Evolutionary conservation across 2,329 filamentous ascomycete genomes (phyloP).

Genomic region (Thielaviopsis musarum): DNA sequence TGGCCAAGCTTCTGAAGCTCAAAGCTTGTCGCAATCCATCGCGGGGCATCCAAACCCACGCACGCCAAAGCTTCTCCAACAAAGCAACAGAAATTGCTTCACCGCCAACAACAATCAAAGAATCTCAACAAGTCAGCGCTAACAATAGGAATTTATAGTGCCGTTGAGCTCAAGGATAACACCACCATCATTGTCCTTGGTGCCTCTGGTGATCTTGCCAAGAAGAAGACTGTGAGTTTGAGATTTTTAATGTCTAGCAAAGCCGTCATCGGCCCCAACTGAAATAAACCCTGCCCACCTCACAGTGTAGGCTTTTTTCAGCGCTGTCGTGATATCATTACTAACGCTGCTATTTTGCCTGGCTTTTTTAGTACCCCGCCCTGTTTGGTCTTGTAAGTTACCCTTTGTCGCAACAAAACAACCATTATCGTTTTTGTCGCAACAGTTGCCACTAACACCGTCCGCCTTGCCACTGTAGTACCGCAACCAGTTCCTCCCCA

Average conservation of each 20-base stretch:
- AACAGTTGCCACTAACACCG: neutral
- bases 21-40: constrained; percentile 11
- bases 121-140: neutral
- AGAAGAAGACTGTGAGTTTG: constrained; percentile 87
- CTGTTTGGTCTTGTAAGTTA: constrained; percentile 85
- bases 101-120: neutral
- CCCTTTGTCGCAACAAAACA: neutral
- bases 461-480: constrained; percentile 39
- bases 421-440: neutral
- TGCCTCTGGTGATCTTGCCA: constrained; percentile 91
- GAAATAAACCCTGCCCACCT: neutral
- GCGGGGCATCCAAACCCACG: constrained; percentile 2
- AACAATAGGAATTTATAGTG: constrained; percentile 30
- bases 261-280: constrained; percentile 8
- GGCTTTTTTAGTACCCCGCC: constrained; percentile 61
- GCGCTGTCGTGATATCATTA: neutral
- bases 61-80: neutral
- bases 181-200: constrained; percentile 93
- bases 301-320: neutral
- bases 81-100: neutral
- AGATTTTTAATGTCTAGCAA: constrained; percentile 11
- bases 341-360: neutral
- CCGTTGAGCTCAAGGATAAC: constrained; percentile 94
- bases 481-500: constrained; percentile 96
- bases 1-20: constrained; percentile 8